These are phyloP conservation scores for Pyrrhoderma lamaoense DNA, from an alignment of 1,284 basidiomycete genomes.

Conservation along the genomic window DNA sequence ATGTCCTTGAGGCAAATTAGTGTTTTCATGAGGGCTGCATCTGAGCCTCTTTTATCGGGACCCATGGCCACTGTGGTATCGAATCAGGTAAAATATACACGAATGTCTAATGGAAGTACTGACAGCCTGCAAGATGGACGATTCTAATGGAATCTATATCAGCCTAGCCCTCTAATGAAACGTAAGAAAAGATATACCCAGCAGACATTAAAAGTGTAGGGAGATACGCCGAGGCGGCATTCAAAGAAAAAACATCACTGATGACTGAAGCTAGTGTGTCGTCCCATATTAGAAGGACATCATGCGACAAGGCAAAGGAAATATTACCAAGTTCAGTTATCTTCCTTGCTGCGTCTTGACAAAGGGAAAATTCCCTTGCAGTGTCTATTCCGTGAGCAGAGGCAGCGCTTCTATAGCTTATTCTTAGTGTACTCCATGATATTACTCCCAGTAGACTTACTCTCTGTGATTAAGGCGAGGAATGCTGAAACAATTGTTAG, in stretches of 20 bases:
- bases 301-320: no score
- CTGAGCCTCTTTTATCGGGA: slow-evolving; percentile 55
- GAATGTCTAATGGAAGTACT: slow-evolving; percentile 22
- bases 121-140: slow-evolving; percentile 76
- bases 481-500: neutral
- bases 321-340: slow-evolving; percentile 58
- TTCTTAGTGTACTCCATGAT: neutral
- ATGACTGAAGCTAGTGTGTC: neutral
- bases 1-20: slow-evolving; percentile 64
- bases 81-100: slow-evolving; percentile 4
- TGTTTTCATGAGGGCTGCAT: slow-evolving; percentile 58
- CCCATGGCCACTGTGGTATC: slow-evolving; percentile 57
- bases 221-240: slow-evolving; percentile 55
- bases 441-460: neutral
- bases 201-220: slow-evolving; percentile 71
- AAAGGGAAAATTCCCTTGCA: slow-evolving; percentile 67
- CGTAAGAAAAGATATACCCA: slow-evolving; percentile 37
- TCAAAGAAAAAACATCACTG: slow-evolving; percentile 17
- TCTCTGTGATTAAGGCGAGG: slow-evolving; percentile 10
- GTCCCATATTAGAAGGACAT: no score
- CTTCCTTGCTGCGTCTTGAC: slow-evolving; percentile 69
- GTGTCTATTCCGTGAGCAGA: slow-evolving; percentile 18
- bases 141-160: slow-evolving; percentile 40
- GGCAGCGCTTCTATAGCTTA: slow-evolving; percentile 10
- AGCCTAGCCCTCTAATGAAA: slow-evolving; percentile 12